A percentile compares a stretch with the other conserved stretches of the same genome.
Conservation (phyloP, 2,329 filamentous ascomycete genomes). For the Grosmannia penicillata region DNA sequence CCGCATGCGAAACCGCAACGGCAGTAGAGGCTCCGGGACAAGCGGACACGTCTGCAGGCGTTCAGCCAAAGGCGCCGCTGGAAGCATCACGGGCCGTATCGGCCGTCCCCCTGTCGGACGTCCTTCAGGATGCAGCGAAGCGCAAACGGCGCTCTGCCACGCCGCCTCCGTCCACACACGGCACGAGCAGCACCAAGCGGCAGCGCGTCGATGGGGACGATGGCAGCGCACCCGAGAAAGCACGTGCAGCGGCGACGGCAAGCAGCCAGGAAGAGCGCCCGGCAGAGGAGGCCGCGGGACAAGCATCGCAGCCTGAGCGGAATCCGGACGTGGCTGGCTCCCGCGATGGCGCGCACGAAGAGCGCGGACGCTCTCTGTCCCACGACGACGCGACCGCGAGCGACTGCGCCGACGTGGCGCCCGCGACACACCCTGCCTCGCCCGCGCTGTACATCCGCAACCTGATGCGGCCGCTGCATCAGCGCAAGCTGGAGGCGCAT, state of each 20-base stretch:
- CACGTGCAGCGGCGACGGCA: no score
- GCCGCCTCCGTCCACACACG: constrained; percentile 30
- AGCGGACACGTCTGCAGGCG: no score
- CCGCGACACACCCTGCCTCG: constrained; percentile 47
- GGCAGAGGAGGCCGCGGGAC: neutral
- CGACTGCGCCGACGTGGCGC: neutral
- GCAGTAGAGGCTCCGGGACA: no score
- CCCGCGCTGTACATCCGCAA: constrained; percentile 76
- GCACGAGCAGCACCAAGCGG: constrained; percentile 22
- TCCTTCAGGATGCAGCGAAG: constrained; percentile 29
- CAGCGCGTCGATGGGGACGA: constrained; percentile 12
- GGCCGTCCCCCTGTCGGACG: constrained; percentile 1
- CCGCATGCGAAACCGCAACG: no score
- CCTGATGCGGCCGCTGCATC: constrained; percentile 74
- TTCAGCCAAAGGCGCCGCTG: neutral
- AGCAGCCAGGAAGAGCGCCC: constrained; percentile 18
- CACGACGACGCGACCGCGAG: neutral
- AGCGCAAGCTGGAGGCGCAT: constrained; percentile 50
- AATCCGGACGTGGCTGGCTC: no score
- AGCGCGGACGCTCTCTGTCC: no score
- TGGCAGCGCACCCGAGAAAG: neutral
- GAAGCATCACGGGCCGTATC: neutral
- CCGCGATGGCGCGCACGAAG: no score
- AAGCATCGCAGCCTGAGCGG: no score
- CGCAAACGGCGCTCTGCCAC: constrained; percentile 52